phyloP scores from a whole-genome alignment of 139 green algal genomes.

The Tetraselmis chui region DNA sequence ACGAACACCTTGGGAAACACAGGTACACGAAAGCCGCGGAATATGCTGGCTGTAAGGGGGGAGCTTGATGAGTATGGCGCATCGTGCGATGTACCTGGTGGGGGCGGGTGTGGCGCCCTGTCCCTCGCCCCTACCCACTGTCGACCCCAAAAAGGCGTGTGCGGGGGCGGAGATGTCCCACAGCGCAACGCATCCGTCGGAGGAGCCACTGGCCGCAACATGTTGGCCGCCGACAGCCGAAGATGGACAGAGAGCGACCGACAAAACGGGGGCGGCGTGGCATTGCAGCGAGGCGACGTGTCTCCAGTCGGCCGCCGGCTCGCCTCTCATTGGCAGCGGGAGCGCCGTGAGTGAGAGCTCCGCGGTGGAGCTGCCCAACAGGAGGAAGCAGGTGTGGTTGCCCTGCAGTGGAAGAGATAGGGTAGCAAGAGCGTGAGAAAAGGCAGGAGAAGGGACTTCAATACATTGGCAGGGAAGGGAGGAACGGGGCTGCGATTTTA shows the following conservation, averaged over 20 bases:
- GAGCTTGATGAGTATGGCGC: too few relatives aligned
- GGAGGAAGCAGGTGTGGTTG: background rate
- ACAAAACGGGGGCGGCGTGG: conserved; percentile 19
- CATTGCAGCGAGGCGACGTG: background rate
- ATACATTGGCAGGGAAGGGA: too few relatives aligned
- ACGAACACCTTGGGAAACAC: too few relatives aligned
- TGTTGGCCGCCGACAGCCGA: background rate
- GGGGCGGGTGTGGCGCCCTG: too few relatives aligned
- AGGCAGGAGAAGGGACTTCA: too few relatives aligned
- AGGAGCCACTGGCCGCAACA: conserved; percentile 16
- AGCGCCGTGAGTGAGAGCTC: background rate
- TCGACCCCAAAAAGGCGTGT: too few relatives aligned
- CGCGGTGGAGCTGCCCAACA: background rate
- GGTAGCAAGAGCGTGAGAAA: too few relatives aligned
- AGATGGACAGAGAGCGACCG: background rate
- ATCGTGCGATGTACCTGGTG: too few relatives aligned
- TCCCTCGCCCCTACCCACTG: too few relatives aligned
- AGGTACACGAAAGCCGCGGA: too few relatives aligned
- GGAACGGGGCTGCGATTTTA: too few relatives aligned
- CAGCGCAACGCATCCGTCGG: conserved; percentile 17
- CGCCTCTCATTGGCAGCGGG: background rate
- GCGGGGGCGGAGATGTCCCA: conserved; percentile 22
- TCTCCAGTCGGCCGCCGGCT: background rate
- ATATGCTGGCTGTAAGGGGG: too few relatives aligned
- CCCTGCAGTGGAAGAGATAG: background rate